Conservation (phyloP, 148 eudicot species). For the Chenopodium album region DNA sequence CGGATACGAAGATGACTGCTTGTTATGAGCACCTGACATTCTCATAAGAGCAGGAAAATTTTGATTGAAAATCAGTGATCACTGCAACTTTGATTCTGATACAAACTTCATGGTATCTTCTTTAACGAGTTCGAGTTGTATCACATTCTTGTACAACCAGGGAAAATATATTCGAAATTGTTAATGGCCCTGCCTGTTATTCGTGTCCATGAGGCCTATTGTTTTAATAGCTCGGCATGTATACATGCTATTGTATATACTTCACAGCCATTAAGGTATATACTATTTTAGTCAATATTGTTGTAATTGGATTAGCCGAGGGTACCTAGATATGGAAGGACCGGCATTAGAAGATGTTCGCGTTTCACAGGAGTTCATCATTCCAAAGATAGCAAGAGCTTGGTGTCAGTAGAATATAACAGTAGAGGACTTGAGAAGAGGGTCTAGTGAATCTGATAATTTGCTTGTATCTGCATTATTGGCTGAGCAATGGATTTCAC, state of each 20-base stretch:
- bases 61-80: not conserved
- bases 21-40: not conserved
- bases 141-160: not conserved
- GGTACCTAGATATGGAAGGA: too few species aligned
- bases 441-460: too few species aligned
- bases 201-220: not conserved
- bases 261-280: not conserved
- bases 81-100: not conserved
- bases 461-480: too few species aligned
- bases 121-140: not conserved
- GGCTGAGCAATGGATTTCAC: too few species aligned
- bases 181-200: not conserved
- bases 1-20: not conserved
- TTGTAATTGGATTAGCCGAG: too few species aligned
- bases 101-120: not conserved
- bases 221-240: not conserved
- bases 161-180: not conserved
- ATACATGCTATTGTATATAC: not conserved
- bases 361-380: too few species aligned
- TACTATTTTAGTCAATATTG: too few species aligned
- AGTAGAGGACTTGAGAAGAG: too few species aligned
- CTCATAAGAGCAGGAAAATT: not conserved
- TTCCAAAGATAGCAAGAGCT: not conserved
- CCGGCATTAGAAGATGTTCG: too few species aligned
- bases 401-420: not conserved